These are phyloP conservation scores for Neurospora tetraspora DNA, from an alignment of 495 filamentous ascomycete species.

Conservation along the genomic window DNA sequence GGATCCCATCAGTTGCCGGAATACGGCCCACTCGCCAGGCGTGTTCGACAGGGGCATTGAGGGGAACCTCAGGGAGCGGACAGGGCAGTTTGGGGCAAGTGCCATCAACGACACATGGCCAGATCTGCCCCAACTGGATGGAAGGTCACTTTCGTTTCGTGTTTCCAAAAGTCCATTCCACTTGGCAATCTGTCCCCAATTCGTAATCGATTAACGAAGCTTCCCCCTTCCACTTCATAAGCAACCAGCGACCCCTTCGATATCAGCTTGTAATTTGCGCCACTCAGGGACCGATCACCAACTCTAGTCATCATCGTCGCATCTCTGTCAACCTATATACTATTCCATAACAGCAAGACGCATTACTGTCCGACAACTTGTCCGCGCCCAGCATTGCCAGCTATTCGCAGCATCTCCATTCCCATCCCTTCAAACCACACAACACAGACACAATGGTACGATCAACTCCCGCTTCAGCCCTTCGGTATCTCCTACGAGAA, in stretches of 20 bases:
- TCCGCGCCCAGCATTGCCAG: neutral
- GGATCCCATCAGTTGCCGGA: neutral
- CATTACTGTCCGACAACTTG: neutral
- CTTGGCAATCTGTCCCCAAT: constrained; percentile 24
- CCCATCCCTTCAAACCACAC: neutral
- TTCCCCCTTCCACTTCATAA: neutral
- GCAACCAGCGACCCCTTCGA: neutral
- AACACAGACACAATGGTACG: constrained; percentile 18
- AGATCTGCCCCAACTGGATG: constrained; percentile 5
- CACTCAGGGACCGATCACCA: neutral
- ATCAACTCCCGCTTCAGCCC: neutral
- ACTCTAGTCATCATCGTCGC: neutral
- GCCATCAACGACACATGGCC: constrained; percentile 17
- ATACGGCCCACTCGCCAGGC: neutral
- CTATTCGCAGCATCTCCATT: neutral
- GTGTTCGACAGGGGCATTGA: neutral
- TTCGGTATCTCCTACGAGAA: neutral
- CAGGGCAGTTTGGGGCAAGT: neutral
- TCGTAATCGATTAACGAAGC: neutral
- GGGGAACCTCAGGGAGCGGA: neutral
- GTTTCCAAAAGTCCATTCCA: neutral
- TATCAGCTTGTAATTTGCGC: neutral
- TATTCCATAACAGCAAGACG: neutral
- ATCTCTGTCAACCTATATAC: neutral
- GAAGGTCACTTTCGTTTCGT: neutral